Percentiles rank a stretch among this genome's conserved stretches.
Evolutionary conservation across 2,329 filamentous ascomycete species (phyloP).

Genomic region (Exserohilum turcica): DNA sequence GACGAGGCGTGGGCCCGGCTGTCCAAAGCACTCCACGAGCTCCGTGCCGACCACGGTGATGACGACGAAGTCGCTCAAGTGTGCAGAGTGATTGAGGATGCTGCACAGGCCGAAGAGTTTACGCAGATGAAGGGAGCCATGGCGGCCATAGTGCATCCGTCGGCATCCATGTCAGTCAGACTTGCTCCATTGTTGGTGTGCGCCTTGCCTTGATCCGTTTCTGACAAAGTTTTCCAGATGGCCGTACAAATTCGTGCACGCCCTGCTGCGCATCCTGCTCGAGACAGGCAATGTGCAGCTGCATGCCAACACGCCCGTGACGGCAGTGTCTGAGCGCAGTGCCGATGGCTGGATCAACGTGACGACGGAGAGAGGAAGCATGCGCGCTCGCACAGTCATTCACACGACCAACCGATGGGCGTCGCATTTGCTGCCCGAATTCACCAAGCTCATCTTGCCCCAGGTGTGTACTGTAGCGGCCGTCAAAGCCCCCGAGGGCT

Average conservation of each 20-base stretch:
- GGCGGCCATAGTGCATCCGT: conserved; percentile 12
- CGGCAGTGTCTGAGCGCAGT: conserved; percentile 10
- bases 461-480: conserved; percentile 6
- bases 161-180: conserved; percentile 13
- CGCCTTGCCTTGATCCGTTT: neutral
- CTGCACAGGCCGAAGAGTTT: conserved; percentile 7
- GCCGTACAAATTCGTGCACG: conserved; percentile 20
- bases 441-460: conserved; percentile 11
- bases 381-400: conserved; percentile 12
- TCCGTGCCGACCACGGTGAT: conserved; percentile 15
- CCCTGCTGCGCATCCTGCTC: conserved; percentile 13
- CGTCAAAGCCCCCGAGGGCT: conserved; percentile 12
- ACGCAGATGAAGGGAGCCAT: conserved; percentile 19
- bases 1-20: conserved; percentile 19
- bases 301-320: conserved; percentile 14
- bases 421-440: conserved; percentile 17
- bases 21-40: conserved; percentile 13
- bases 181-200: no score
- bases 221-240: conserved; percentile 7
- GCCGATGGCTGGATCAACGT: conserved; percentile 9
- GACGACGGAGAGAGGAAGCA: conserved; percentile 6
- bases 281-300: conserved; percentile 5
- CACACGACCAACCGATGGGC: conserved; percentile 19
- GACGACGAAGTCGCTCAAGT: conserved; percentile 12
- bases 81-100: conserved; percentile 10